phyloP scores from a whole-genome alignment of 139 green algal species.

The Pseudopediastrum boryanum region DNA sequence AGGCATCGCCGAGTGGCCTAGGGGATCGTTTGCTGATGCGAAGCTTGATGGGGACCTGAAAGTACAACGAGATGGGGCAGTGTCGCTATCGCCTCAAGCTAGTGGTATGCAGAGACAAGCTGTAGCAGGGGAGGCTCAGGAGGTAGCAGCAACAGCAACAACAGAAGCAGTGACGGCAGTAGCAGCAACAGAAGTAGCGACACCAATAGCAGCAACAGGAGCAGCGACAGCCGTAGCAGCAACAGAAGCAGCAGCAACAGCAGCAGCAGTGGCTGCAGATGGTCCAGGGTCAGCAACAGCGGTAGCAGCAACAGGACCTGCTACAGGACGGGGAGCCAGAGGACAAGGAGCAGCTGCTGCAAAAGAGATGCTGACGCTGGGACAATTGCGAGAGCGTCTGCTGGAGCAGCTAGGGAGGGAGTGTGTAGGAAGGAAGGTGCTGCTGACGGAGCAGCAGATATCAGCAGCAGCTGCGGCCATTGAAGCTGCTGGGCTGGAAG shows the following conservation, averaged over 20 bases:
- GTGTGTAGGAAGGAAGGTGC: too few species aligned
- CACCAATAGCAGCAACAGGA: not conserved
- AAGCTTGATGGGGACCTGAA: not conserved
- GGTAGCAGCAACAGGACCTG: slow-evolving; percentile 17
- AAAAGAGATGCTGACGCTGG: too few species aligned
- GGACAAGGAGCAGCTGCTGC: too few species aligned
- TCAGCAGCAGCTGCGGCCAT: too few species aligned
- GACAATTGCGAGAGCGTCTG: too few species aligned
- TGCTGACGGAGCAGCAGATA: too few species aligned
- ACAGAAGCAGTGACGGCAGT: not conserved
- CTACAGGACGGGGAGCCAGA: not conserved
- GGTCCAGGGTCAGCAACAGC: not conserved
- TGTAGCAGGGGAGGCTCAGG: not conserved
- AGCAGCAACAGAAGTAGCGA: not conserved
- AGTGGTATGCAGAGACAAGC: not conserved
- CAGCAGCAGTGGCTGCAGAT: slow-evolving; percentile 26
- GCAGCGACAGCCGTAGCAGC: not conserved
- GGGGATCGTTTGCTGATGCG: not conserved
- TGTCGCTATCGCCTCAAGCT: not conserved
- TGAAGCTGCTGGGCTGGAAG: too few species aligned
- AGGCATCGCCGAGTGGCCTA: not conserved
- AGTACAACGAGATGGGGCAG: not conserved
- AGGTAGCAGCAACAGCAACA: slow-evolving; percentile 1
- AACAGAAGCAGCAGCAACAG: not conserved
- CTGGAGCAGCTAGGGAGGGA: slow-evolving; percentile 18